Evolutionary conservation across 495 filamentous ascomycete genomes (phyloP), one percentile per base, ranked within the genome.

Genomic region (Wilcoxina mikolae): DNA sequence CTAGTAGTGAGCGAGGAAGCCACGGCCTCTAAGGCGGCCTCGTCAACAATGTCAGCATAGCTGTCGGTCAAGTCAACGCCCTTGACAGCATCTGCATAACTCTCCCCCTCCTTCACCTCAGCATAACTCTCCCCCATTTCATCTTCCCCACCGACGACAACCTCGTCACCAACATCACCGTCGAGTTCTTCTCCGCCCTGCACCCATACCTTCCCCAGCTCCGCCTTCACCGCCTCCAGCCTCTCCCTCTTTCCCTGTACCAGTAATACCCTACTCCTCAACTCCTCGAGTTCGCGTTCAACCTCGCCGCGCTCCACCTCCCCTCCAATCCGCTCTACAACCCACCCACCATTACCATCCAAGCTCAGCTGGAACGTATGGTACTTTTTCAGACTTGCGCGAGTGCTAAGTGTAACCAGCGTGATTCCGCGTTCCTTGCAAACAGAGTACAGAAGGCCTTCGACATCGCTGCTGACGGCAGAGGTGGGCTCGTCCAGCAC

Each of bases 401-500:
- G 80, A 0, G 93, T 95, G 0, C 84, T 90, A 54, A 96, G 93
- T 2, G 90, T 95, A 56, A 99, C 87, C 5, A 63, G 24, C 4
- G 66, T 69, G 24, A 95, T 95, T 0, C 89, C 93, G 58, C 80
- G 83, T 59, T 85, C 83, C 69, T 96, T 99, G 54, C 83, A 86
- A 33, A 77, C 81, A 68, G 95, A 84, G 60, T 99, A 99, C 27
- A 99, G 68, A 48, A 95, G 62, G 9, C 93, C 93, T 66, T 99
- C 93, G 4, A 96, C 93, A 62, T 99, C 93, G 33, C 82, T 85
- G 20, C 79, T 85, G 1, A 99, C 93, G 5, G 93, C 93, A 33
- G 82, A 87, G 0, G 93, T 99, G 28, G 86, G 91, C 67, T 99
- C 93, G 55, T 99, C 93, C 42, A 96, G 78, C 58, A 99, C 82